Evolutionary conservation across 176 grass and related monocot genomes (phyloP), one percentile per base, ranked within the genome.

Genomic region (Avena atlantica): DNA sequence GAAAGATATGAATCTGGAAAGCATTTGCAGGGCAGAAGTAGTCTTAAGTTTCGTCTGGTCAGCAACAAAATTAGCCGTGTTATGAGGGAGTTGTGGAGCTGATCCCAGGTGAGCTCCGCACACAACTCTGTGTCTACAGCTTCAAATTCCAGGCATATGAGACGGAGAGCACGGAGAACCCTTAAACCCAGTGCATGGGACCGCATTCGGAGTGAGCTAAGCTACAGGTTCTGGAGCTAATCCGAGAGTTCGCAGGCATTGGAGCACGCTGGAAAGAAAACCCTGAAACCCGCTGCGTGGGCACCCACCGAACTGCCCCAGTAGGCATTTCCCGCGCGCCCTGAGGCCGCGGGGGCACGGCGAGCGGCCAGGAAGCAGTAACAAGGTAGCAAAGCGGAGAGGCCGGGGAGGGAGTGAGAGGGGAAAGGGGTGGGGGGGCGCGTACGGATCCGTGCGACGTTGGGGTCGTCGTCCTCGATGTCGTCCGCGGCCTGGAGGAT

Each of bases 401-500:
- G 0, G 69, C 0, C 3, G 31, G 31, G 17, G 5, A 2, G 19
- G 17, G 69, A 21, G 20, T 47, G 13, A 64, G 5, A 0, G n/a
- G 6, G 42, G 29, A 4, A 4, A 7, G 10, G 20, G 17, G 50
- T 4, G 3, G 3, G 3, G 17, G 68, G 0, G 50, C 1, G 80
- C 89, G 75, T 42, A 92, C 97, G 91, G 81, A 96, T 98, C 81
- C 92, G 88, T 1, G 94, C 94, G 84, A 98, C 83, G 84, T 94
- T 96, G 63, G 94, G 92, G 76, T 96, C 90, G 8, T 96, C 97
- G 11, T 87, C 86, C 92, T 87, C 94, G 92, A 98, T 91, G 82
- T 96, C 92, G 62, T 96, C 87, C 1, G 90, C 97, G 14, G 89
- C 94, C 83, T 96, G 96, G 83, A 98, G 84, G 82, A 96, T 98